Percentiles rank a stretch among this genome's conserved stretches.
phyloP scores from a whole-genome alignment of 106 monocot genomes.

The Platanthera guangdongensis region DNA sequence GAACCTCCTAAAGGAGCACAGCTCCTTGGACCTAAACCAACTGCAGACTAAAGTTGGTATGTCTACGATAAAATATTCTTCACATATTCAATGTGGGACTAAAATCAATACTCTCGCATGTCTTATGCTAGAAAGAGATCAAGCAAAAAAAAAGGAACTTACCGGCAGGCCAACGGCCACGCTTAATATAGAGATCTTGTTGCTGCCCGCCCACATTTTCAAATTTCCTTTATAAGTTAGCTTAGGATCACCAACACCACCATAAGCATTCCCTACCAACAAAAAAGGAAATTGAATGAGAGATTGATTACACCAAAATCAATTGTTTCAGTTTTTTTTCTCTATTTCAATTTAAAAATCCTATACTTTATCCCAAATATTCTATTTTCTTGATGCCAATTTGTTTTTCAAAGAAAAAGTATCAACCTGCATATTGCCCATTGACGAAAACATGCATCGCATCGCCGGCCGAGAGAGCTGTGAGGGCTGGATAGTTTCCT shows the following conservation, averaged over 20 bases:
- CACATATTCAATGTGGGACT: neutral
- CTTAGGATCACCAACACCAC: constrained; percentile 62
- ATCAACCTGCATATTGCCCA: constrained; percentile 44
- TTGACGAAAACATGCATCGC: constrained; percentile 65
- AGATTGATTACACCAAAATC: neutral
- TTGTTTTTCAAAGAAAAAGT: neutral
- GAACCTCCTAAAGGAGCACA: too few relatives aligned
- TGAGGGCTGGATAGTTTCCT: constrained; percentile 37
- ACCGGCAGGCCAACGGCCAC: constrained; percentile 80
- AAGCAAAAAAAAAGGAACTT: constrained; percentile 17
- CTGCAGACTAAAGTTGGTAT: too few relatives aligned
- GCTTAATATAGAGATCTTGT: constrained; percentile 84
- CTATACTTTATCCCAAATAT: too few relatives aligned
- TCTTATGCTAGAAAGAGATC: neutral
- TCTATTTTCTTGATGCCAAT: too few relatives aligned
- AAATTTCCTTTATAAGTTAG: constrained; percentile 63
- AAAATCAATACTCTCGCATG: too few relatives aligned
- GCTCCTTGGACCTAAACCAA: too few relatives aligned
- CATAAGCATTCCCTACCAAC: constrained; percentile 70
- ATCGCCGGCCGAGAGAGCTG: constrained; percentile 57
- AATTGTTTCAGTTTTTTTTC: neutral
- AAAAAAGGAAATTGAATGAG: neutral
- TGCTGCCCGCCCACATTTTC: constrained; percentile 80
- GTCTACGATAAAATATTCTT: too few relatives aligned
- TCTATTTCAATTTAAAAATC: too few relatives aligned